A percentile compares a stretch with the other conserved stretches of the same genome.
phyloP scores from a whole-genome alignment of 345 rosid genomes.

The Hirschfeldia incana region DNA sequence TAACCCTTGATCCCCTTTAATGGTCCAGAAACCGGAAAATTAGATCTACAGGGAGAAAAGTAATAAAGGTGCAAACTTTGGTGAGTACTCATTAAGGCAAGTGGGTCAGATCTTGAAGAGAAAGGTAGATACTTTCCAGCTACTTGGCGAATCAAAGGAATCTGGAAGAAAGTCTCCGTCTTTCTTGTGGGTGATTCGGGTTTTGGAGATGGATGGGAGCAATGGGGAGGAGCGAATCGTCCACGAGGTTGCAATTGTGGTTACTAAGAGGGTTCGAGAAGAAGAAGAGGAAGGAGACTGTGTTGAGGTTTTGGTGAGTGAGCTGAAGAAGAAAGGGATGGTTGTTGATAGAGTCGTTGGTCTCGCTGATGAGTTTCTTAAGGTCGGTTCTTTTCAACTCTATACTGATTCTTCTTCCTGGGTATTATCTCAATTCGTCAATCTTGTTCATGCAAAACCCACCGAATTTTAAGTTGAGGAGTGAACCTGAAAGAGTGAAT shows the following conservation, averaged over 20 bases:
- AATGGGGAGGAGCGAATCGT: conserved; percentile 47
- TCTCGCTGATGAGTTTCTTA: conserved; percentile 73
- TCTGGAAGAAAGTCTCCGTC: background rate
- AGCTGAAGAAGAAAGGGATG: conserved; percentile 63
- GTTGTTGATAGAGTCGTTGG: conserved; percentile 65
- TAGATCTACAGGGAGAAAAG: background rate
- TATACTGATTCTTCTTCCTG: background rate
- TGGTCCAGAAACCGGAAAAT: conserved; percentile 22
- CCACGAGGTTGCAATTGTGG: conserved; percentile 78
- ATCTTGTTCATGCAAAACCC: background rate
- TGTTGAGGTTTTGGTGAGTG: conserved; percentile 65
- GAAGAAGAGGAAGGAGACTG: conserved; percentile 60
- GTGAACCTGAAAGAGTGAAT: background rate
- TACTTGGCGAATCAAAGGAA: background rate
- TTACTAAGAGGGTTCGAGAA: conserved; percentile 51
- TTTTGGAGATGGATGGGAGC: conserved; percentile 52
- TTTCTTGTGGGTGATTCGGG: conserved; percentile 3
- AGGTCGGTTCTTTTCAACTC: conserved; percentile 42
- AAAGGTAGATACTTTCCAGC: conserved; percentile 16
- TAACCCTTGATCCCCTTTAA: conserved; percentile 37
- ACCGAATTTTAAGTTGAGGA: background rate
- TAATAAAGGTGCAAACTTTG: conserved; percentile 24
- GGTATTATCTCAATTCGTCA: background rate
- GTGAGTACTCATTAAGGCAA: conserved; percentile 20
- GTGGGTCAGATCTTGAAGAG: conserved; percentile 25